Base-by-base conservation (phyloP, 306 rosid genomes). In the Cercis canadensis region DNA sequence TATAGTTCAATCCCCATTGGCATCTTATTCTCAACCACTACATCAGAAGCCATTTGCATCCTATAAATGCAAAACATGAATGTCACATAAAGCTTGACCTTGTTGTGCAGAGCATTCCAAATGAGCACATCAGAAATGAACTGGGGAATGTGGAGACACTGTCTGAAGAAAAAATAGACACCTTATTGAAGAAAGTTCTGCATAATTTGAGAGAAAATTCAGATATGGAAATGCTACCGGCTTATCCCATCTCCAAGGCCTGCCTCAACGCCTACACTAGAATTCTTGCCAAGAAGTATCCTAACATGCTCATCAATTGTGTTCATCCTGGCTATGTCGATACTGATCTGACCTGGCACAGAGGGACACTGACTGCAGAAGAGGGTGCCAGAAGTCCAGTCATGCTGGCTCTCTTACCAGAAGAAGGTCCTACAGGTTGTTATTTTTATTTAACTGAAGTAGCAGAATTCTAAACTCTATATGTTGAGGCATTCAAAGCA, bases 281-380 rank as follows among this genome's bases (percentile, higher is more conserved):
- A 84, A 47, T 87, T 44, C 80, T 81, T 17, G 88, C 89, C 21
- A 81, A 52, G 24, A 79, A 67, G 77, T 14, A 84, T 44, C 80
- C 87, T 6, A 21, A 76, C 8, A 74, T 84, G 87, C 69, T 45
- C 46, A 58, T 87, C 77, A 87, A 87, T 54, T 87, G 92, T 39
- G 87, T 84, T 29, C 88, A 87, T 75, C 92, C 92, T 0, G 88
- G 88, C 36, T 86, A 43, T 56, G 84, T 86, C 14, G 58, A 81
- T 45, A 83, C 90, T 2, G 83, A 87, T 64, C 6, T 84, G 16
- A 87, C 76, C 43, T 79, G 83, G 88, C 82, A 76, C 21, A 87
- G 78, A 0, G 92, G 88, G 12, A 24, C 70, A 14, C 16, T 72
- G 78, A 75, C 49, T 14, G 45, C 67, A 0, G 85, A 86, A 69